A percentile compares a stretch with the other conserved stretches of the same genome.
Conservation (phyloP, 1,284 basidiomycete species). For the Pseudozyma hubeiensis region DNA sequence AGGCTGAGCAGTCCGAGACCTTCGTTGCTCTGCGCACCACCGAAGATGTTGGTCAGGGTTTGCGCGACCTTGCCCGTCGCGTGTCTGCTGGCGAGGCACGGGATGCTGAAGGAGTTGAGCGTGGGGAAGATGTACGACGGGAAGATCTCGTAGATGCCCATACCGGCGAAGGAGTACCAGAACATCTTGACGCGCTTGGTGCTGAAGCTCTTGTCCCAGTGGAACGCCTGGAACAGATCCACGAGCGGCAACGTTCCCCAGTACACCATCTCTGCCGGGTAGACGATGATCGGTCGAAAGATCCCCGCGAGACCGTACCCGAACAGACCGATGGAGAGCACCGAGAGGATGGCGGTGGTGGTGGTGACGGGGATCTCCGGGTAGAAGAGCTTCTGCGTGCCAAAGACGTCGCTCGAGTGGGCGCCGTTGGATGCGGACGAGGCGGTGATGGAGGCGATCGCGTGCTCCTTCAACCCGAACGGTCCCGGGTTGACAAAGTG, state of each 20-base stretch:
- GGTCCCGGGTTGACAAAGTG: constrained; percentile 74
- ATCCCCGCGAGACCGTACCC: constrained; percentile 75
- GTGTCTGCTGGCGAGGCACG: constrained; percentile 73
- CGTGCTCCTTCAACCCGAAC: constrained; percentile 76
- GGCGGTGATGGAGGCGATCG: constrained; percentile 75
- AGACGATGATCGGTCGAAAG: constrained; percentile 38
- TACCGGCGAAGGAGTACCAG: constrained; percentile 71
- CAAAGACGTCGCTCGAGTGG: constrained; percentile 25
- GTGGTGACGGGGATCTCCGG: constrained; percentile 10
- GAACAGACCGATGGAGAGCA: constrained; percentile 77
- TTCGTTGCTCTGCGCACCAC: constrained; percentile 53
- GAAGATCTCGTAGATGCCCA: constrained; percentile 61
- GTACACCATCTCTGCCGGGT: constrained; percentile 68
- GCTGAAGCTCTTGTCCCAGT: constrained; percentile 68
- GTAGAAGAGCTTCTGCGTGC: constrained; percentile 50
- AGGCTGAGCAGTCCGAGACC: constrained; percentile 57
- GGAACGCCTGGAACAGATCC: constrained; percentile 60
- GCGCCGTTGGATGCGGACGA: constrained; percentile 69
- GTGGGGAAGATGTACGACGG: constrained; percentile 71
- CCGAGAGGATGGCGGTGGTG: constrained; percentile 75
- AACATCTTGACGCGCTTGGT: constrained; percentile 74
- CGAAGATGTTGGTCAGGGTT: constrained; percentile 64
- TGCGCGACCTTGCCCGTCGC: constrained; percentile 59
- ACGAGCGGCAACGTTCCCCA: constrained; percentile 61
- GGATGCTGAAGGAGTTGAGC: constrained; percentile 63